These are phyloP conservation scores for Ceratocystis smalleyi DNA, from an alignment of 2,329 filamentous ascomycete species.

Conservation along the genomic window DNA sequence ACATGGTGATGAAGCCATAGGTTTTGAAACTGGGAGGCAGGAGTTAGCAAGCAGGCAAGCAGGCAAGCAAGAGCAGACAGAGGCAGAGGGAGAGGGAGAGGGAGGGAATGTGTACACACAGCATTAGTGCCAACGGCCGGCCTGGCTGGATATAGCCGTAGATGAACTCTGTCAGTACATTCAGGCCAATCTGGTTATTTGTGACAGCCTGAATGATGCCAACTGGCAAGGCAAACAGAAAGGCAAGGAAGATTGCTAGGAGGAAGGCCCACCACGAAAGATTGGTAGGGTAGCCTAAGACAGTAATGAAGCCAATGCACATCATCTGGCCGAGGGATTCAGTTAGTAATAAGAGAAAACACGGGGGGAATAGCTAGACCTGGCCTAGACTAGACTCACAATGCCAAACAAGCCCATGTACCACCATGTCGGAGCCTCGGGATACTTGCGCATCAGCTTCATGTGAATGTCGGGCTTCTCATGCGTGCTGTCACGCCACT, in stretches of 20 bases:
- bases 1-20: constrained; percentile 48
- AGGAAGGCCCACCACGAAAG: constrained; percentile 59
- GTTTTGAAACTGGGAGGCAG: constrained; percentile 38
- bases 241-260: constrained; percentile 47
- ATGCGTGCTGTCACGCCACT: constrained; percentile 41
- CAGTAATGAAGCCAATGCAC: constrained; percentile 36
- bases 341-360: constrained; percentile 14
- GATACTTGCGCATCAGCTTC: constrained; percentile 47
- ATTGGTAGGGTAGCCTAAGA: constrained; percentile 49
- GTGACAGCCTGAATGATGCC: constrained; percentile 56
- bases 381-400: constrained; percentile 26
- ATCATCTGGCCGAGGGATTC: constrained; percentile 30
- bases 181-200: constrained; percentile 55
- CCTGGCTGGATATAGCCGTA: constrained; percentile 63
- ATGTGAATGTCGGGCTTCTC: constrained; percentile 50
- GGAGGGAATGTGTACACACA: constrained; percentile 30
- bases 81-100: neutral
- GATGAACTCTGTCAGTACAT: constrained; percentile 60
- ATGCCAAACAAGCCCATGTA: constrained; percentile 42
- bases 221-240: constrained; percentile 48
- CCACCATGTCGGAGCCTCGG: constrained; percentile 49
- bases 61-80: neutral
- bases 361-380: neutral
- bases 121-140: constrained; percentile 55
- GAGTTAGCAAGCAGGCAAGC: constrained; percentile 9